A percentile compares a stretch with the other conserved stretches of the same genome.
phyloP scores from a whole-genome alignment of 2,329 filamentous ascomycete species.

The Ophiocordyceps camponoti-rufipedis region DNA sequence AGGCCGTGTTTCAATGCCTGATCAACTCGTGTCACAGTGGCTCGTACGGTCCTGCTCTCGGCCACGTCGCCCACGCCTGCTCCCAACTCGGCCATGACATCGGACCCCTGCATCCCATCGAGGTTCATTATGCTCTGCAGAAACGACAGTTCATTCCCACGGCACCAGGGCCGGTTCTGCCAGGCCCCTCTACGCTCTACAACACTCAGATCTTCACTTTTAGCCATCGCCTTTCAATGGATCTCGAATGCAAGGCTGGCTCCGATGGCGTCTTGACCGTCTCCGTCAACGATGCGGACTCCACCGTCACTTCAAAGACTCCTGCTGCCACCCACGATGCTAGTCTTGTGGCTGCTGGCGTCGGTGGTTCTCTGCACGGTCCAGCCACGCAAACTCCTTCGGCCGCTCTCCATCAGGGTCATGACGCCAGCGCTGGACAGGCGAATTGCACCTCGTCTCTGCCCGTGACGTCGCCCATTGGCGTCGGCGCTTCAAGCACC shows the following conservation, averaged over 20 bases:
- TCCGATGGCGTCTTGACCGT: slow-evolving; percentile 14
- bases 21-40: slow-evolving; percentile 9
- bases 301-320: slow-evolving; percentile 1
- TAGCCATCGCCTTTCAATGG: slow-evolving; percentile 8
- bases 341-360: background rate
- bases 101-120: slow-evolving; percentile 12
- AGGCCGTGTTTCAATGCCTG: slow-evolving; percentile 16
- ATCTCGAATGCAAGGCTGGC: slow-evolving; percentile 12
- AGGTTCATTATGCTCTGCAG: slow-evolving; percentile 6
- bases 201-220: slow-evolving; percentile 4
- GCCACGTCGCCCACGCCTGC: slow-evolving; percentile 10
- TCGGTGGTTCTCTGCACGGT: background rate
- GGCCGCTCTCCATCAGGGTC: background rate
- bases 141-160: slow-evolving; percentile 3
- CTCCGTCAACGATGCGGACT: slow-evolving; percentile 6
- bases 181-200: background rate
- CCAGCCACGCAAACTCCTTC: background rate
- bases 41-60: slow-evolving; percentile 13
- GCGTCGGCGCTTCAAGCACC: background rate
- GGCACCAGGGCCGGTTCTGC: slow-evolving; percentile 1
- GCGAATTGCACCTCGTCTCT: background rate
- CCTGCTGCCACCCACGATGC: background rate
- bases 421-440: background rate
- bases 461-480: background rate
- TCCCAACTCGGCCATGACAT: slow-evolving; percentile 9